A percentile compares a stretch with the other conserved stretches of the same genome.
These are phyloP conservation scores for Aciculoconidium aculeatum DNA, from an alignment of 805 yeast genomes.

Conservation along the genomic window DNA sequence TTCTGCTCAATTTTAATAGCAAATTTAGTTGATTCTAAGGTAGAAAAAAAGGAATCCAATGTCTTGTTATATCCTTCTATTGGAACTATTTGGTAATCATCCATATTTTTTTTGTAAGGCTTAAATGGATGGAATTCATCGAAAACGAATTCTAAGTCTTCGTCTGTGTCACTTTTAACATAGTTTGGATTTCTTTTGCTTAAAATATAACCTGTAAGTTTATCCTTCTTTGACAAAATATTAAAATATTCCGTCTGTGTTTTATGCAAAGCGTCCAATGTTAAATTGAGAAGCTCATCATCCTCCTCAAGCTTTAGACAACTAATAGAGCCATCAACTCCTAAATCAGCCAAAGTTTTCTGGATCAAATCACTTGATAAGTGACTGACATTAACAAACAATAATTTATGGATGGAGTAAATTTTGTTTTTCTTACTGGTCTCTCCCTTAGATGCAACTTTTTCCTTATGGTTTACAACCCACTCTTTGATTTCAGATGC, in stretches of 20 bases:
- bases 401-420: conserved; percentile 60
- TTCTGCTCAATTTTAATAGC: conserved; percentile 71
- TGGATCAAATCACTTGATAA: conserved; percentile 75
- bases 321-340: conserved; percentile 41
- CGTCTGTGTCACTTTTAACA: conserved; percentile 27
- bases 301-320: conserved; percentile 24
- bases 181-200: conserved; percentile 52
- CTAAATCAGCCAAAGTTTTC: conserved; percentile 42
- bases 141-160: conserved; percentile 43
- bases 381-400: conserved; percentile 64
- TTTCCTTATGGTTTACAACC: conserved; percentile 31
- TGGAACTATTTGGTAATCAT: conserved; percentile 33
- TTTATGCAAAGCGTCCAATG: conserved; percentile 38
- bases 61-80: conserved; percentile 72
- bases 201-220: conserved; percentile 54
- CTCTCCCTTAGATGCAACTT: conserved; percentile 12
- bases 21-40: conserved; percentile 75
- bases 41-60: conserved; percentile 77
- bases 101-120: conserved; percentile 40
- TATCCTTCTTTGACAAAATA: conserved; percentile 25
- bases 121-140: conserved; percentile 69
- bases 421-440: conserved; percentile 35
- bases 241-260: conserved; percentile 41
- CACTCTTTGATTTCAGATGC: conserved; percentile 30
- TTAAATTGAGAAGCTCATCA: conserved; percentile 21